phyloP scores from a whole-genome alignment of 345 rosid species.

The Acer saccharum region DNA sequence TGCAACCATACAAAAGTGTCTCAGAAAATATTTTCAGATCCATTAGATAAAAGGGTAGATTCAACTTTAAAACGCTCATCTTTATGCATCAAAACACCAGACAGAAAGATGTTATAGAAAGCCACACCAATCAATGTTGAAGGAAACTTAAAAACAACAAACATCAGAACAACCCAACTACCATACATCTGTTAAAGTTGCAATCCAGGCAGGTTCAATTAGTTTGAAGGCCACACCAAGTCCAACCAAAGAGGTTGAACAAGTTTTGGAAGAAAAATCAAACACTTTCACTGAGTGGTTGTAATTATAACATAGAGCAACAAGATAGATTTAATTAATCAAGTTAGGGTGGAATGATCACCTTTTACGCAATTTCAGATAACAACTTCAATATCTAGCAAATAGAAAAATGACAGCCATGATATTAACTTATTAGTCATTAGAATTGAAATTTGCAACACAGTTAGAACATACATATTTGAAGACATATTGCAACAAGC shows the following conservation, averaged over 20 bases:
- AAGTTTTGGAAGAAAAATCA: neutral
- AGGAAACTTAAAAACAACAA: no score
- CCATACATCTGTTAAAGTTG: no score
- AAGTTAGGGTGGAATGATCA: neutral
- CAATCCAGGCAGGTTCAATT: no score
- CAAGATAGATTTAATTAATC: neutral
- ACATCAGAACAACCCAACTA: no score
- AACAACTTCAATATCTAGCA: neutral
- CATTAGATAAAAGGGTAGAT: neutral
- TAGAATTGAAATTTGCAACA: neutral
- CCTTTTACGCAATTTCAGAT: neutral
- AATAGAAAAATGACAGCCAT: neutral
- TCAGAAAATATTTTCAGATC: neutral
- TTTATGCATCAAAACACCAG: slow-evolving; percentile 5
- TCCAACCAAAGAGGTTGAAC: neutral
- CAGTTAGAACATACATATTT: neutral
- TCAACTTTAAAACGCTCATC: neutral
- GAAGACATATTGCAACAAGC: neutral
- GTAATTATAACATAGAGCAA: neutral
- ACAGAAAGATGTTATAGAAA: slow-evolving; percentile 1
- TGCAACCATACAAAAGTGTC: neutral
- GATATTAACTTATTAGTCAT: neutral
- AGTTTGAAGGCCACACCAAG: no score
- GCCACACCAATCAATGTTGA: neutral
- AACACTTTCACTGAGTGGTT: neutral